Evolutionary conservation across 306 rosid species (phyloP).

Genomic region (Mimosa bimucronata): DNA sequence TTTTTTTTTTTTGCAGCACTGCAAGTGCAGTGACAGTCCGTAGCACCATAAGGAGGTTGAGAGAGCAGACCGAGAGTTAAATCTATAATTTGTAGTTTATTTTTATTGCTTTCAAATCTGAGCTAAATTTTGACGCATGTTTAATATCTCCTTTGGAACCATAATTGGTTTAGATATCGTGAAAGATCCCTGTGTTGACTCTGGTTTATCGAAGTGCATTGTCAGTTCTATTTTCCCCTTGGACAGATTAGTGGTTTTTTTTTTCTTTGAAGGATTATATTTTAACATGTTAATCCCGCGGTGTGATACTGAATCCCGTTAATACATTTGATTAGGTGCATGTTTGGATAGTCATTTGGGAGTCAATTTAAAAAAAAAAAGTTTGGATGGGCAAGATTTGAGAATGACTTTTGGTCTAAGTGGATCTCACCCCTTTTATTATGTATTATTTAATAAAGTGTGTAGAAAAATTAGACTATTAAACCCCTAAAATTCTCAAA

Average conservation of each 20-base stretch:
- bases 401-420: too few relatives aligned
- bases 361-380: too few relatives aligned
- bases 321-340: too few relatives aligned
- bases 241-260: neutral
- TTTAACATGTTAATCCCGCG: too few relatives aligned
- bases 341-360: too few relatives aligned
- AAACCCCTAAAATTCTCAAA: too few relatives aligned
- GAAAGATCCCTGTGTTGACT: neutral
- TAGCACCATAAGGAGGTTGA: constrained; percentile 69
- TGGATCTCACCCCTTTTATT: too few relatives aligned
- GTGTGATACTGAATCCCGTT: too few relatives aligned
- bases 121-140: neutral
- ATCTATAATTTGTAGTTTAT: neutral
- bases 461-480: too few relatives aligned
- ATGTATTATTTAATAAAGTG: too few relatives aligned
- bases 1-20: constrained; percentile 51
- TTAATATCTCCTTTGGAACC: neutral
- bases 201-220: neutral
- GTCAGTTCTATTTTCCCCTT: neutral
- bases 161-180: neutral
- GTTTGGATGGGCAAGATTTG: too few relatives aligned
- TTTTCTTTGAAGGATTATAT: too few relatives aligned
- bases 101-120: neutral
- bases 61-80: constrained; percentile 70
- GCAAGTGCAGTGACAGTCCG: constrained; percentile 70